Conservation (phyloP, 164 flowering plant species). For the Nymphaea colorata region DNA sequence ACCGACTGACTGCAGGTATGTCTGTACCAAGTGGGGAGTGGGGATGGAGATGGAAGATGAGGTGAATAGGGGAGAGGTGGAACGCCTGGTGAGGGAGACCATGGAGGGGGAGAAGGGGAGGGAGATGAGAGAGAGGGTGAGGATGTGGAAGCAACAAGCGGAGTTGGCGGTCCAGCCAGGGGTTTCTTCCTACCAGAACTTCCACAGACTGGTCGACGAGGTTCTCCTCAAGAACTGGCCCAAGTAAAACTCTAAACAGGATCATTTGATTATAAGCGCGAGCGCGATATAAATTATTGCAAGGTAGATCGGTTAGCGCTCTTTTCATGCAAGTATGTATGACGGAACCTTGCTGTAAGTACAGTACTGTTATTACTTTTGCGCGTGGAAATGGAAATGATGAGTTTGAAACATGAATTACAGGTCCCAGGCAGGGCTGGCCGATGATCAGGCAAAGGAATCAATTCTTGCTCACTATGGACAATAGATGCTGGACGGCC, state of each 20-base stretch:
- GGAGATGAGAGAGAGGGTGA: slow-evolving; percentile 15
- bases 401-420: too few species aligned
- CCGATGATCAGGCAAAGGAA: too few species aligned
- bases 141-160: slow-evolving; percentile 13
- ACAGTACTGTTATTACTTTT: too few species aligned
- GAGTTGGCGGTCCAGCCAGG: slow-evolving; percentile 6
- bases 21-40: slow-evolving; percentile 15
- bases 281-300: background rate
- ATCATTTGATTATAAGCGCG: too few species aligned
- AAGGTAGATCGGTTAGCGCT: too few species aligned
- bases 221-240: slow-evolving; percentile 4
- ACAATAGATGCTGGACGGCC: too few species aligned
- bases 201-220: slow-evolving; percentile 12
- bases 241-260: too few species aligned
- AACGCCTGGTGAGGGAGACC: slow-evolving; percentile 14
- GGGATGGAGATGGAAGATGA: slow-evolving; percentile 15
- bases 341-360: too few species aligned
- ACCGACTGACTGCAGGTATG: slow-evolving; percentile 11
- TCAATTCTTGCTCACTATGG: too few species aligned
- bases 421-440: too few species aligned
- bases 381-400: too few species aligned
- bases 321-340: too few species aligned
- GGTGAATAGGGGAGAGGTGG: slow-evolving; percentile 17
- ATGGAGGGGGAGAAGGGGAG: slow-evolving; percentile 23
- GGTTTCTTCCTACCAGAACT: slow-evolving; percentile 12